Conservation (phyloP, 1,284 basidiomycete species). For the Naganishia cerealis region DNA sequence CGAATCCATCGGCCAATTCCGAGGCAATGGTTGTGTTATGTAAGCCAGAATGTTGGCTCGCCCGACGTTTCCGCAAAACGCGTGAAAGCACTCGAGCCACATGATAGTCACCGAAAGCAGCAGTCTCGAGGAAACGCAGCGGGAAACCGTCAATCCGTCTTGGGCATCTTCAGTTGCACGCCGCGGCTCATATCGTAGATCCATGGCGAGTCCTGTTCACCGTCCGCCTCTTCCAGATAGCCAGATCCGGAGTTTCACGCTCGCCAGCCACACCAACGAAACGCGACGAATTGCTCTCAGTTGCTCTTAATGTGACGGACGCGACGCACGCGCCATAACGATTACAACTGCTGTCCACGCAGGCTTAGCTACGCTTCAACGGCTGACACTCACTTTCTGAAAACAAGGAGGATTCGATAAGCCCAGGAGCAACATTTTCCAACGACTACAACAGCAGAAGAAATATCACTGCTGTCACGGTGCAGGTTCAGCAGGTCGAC, state of each 20-base stretch:
- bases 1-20: no score
- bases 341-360: background rate
- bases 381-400: background rate
- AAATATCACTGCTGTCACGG: background rate
- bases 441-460: background rate
- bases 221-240: no score
- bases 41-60: no score
- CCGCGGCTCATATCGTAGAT: no score
- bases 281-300: slow-evolving; percentile 3
- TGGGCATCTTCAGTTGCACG: no score
- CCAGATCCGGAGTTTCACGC: background rate
- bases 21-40: no score
- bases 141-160: no score
- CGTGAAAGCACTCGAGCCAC: no score
- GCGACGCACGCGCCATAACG: slow-evolving; percentile 9
- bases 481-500: background rate
- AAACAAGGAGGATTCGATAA: background rate
- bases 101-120: no score
- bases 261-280: background rate
- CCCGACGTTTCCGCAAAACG: no score
- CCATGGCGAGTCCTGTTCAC: no score
- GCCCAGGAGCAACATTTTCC: background rate
- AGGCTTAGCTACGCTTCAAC: background rate
- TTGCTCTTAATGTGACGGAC: slow-evolving; percentile 16
- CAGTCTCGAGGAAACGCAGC: no score